These are phyloP conservation scores for Brassica incana DNA, from an alignment of 345 rosid species.

Conservation along the genomic window DNA sequence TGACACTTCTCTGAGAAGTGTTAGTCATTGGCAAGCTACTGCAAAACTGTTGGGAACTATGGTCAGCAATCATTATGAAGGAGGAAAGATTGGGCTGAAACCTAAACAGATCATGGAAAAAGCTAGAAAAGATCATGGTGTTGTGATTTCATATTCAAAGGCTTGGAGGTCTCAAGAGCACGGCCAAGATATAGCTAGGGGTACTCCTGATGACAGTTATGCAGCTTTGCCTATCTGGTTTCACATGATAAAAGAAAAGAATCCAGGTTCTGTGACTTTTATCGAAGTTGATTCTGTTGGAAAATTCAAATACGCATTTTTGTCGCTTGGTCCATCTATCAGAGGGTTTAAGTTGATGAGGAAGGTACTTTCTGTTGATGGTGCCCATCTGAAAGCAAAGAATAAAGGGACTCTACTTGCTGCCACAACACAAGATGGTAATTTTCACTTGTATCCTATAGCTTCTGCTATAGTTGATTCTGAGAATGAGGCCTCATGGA, in stretches of 20 bases:
- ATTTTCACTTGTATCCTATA: background rate
- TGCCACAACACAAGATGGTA: background rate
- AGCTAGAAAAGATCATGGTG: background rate
- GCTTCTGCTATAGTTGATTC: background rate
- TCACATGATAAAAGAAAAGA: background rate
- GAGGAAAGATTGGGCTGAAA: background rate
- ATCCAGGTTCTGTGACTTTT: background rate
- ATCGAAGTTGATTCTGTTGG: background rate
- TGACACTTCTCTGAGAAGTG: too few species aligned
- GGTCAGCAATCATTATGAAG: too few species aligned
- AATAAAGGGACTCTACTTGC: background rate
- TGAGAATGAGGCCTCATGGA: background rate
- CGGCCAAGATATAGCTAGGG: background rate
- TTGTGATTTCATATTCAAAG: background rate
- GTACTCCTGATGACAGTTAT: background rate
- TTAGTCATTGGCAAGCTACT: too few species aligned
- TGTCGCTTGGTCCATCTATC: background rate
- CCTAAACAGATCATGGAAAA: background rate
- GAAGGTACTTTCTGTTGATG: background rate
- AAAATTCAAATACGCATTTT: background rate
- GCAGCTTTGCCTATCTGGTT: background rate
- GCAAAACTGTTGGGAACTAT: too few species aligned
- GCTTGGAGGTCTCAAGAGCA: background rate
- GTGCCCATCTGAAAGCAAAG: background rate
- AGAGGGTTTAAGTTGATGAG: background rate